Conservation (phyloP, 768 basidiomycete genomes). For the Multifurca ochricompacta region DNA sequence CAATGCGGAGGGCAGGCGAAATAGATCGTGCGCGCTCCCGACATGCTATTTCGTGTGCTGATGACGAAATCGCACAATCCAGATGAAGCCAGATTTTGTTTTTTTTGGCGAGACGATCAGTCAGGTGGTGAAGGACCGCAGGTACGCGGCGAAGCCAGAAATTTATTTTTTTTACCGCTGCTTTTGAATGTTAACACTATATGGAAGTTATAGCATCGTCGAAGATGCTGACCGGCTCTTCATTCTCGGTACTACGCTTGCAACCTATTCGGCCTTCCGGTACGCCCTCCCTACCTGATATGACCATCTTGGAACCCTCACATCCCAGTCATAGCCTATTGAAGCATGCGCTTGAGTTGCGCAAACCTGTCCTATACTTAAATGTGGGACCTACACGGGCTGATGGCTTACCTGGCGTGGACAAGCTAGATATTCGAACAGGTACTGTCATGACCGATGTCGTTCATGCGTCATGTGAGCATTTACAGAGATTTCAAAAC, state of each 20-base stretch:
- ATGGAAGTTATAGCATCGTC: constrained; percentile 47
- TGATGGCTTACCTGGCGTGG: constrained; percentile 57
- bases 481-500: too few species aligned
- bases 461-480: constrained; percentile 56
- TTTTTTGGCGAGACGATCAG: constrained; percentile 91
- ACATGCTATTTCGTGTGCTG: not conserved
- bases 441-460: constrained; percentile 67
- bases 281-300: constrained; percentile 26
- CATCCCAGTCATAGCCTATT: constrained; percentile 45
- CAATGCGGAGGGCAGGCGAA: constrained; percentile 44
- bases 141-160: constrained; percentile 36
- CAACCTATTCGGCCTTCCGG: constrained; percentile 91
- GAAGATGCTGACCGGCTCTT: constrained; percentile 61
- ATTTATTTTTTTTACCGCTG: constrained; percentile 23
- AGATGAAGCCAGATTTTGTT: constrained; percentile 77
- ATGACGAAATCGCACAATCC: not conserved
- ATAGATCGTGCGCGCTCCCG: constrained; percentile 45
- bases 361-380: constrained; percentile 73
- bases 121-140: constrained; percentile 52
- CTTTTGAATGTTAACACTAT: not conserved
- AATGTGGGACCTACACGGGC: constrained; percentile 88
- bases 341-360: constrained; percentile 65
- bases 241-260: constrained; percentile 82
- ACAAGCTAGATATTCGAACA: constrained; percentile 72
- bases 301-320: not conserved